phyloP scores from a whole-genome alignment of 1,284 basidiomycete species.

The Afroboletus lepidellus region DNA sequence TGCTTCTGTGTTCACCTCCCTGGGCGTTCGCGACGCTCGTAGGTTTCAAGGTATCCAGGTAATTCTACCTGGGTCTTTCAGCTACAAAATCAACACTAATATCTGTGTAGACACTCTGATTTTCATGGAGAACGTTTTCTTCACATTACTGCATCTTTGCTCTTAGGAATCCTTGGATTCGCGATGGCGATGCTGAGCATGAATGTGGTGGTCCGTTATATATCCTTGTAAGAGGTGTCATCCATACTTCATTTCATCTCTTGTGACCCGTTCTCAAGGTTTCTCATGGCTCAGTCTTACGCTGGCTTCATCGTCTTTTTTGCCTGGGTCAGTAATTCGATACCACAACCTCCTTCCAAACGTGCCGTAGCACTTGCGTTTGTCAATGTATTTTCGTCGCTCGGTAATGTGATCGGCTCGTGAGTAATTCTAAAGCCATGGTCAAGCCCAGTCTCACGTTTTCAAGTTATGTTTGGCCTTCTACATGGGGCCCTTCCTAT shows the following conservation, averaged over 20 bases:
- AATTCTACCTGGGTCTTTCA: constrained; percentile 10
- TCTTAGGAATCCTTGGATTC: constrained; percentile 69
- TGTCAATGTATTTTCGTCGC: constrained; percentile 70
- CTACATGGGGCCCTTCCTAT: constrained; percentile 40
- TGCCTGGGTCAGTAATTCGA: constrained; percentile 70
- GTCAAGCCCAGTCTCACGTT: neutral
- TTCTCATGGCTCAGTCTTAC: constrained; percentile 76
- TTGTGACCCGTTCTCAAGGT: constrained; percentile 36
- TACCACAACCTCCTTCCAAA: constrained; percentile 67
- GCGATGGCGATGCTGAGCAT: constrained; percentile 69
- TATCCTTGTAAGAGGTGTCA: constrained; percentile 57
- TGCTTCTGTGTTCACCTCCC: constrained; percentile 63
- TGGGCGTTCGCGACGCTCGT: constrained; percentile 57
- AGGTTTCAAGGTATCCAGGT: constrained; percentile 41
- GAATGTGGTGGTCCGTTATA: constrained; percentile 65
- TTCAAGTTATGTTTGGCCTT: constrained; percentile 44
- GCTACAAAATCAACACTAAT: neutral
- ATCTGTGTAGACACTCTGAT: constrained; percentile 63
- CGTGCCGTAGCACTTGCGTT: constrained; percentile 76
- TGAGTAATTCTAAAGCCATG: constrained; percentile 40
- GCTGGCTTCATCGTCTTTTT: constrained; percentile 68
- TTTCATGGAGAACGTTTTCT: constrained; percentile 61
- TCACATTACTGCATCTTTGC: constrained; percentile 56
- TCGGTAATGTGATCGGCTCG: constrained; percentile 76
- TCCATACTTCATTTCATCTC: neutral